Evolutionary conservation across 2,329 filamentous ascomycete species (phyloP).

Genomic region (Falciphora oryzae): DNA sequence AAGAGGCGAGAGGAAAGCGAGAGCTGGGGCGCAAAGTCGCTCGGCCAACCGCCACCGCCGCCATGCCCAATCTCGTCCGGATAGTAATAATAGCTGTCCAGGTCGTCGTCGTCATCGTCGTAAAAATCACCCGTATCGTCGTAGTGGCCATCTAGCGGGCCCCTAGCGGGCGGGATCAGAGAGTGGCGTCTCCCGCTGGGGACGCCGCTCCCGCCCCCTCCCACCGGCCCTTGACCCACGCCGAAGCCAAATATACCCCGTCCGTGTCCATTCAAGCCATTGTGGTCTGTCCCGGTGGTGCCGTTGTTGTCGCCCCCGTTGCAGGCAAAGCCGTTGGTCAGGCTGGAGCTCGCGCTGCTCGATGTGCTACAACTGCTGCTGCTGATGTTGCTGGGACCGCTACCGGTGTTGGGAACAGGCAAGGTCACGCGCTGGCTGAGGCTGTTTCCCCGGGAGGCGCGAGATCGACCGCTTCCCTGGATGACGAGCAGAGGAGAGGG

Average conservation of each 20-base stretch:
- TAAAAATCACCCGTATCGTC: not conserved
- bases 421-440: constrained; percentile 4
- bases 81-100: not conserved
- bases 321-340: not conserved
- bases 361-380: not conserved
- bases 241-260: not conserved
- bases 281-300: not conserved
- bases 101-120: constrained; percentile 1
- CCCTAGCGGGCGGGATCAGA: not conserved
- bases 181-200: not conserved
- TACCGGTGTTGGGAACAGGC: not conserved
- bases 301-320: not conserved
- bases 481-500: constrained; percentile 7
- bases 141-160: not conserved
- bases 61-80: not conserved
- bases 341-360: not conserved
- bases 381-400: not conserved
- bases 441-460: not conserved
- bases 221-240: not conserved
- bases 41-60: not conserved
- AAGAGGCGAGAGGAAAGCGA: not conserved
- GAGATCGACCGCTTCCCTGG: not conserved
- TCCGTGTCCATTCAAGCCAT: not conserved
- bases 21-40: constrained; percentile 2
- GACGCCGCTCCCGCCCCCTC: not conserved